These are phyloP conservation scores for Paxillus rubicundulus DNA, from an alignment of 768 basidiomycete genomes.

Conservation along the genomic window DNA sequence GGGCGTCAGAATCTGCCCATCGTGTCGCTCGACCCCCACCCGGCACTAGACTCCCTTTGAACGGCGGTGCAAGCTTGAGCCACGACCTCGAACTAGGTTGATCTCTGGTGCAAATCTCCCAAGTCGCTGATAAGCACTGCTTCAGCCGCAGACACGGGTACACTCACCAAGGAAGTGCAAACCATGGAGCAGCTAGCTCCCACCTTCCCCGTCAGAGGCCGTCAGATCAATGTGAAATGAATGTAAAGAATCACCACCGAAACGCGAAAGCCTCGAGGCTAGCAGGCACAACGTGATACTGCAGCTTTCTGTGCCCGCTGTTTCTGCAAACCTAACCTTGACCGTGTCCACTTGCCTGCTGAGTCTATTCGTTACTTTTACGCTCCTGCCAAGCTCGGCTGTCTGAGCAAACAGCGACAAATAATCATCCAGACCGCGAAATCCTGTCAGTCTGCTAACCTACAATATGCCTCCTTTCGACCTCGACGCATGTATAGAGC, in stretches of 20 bases:
- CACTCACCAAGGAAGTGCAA: background rate
- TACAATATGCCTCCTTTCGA: conserved; percentile 63
- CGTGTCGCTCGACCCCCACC: no score
- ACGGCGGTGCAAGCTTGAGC: no score
- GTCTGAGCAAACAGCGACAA: conserved; percentile 43
- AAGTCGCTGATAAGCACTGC: conserved; percentile 14
- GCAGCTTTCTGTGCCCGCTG: conserved; percentile 28
- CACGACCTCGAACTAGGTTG: background rate
- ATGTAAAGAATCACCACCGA: conserved; percentile 15
- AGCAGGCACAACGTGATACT: conserved; percentile 20
- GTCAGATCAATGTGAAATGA: conserved; percentile 11
- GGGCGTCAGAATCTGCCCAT: no score
- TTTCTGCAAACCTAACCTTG: conserved; percentile 34
- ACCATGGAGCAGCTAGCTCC: background rate
- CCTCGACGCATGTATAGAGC: conserved; percentile 93
- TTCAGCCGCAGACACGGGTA: background rate
- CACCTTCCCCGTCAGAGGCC: conserved; percentile 12
- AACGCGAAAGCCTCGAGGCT: conserved; percentile 37
- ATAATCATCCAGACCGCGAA: conserved; percentile 7
- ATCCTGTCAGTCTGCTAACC: conserved; percentile 3
- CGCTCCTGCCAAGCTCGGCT: conserved; percentile 1
- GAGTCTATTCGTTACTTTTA: conserved; percentile 13
- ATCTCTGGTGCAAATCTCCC: conserved; percentile 23
- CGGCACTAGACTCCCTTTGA: no score
- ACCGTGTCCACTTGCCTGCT: conserved; percentile 19